A percentile compares a stretch with the other conserved stretches of the same genome.
These are phyloP conservation scores for Neoarthrinium moseri DNA, from an alignment of 2,329 filamentous ascomycete species.

Conservation along the genomic window DNA sequence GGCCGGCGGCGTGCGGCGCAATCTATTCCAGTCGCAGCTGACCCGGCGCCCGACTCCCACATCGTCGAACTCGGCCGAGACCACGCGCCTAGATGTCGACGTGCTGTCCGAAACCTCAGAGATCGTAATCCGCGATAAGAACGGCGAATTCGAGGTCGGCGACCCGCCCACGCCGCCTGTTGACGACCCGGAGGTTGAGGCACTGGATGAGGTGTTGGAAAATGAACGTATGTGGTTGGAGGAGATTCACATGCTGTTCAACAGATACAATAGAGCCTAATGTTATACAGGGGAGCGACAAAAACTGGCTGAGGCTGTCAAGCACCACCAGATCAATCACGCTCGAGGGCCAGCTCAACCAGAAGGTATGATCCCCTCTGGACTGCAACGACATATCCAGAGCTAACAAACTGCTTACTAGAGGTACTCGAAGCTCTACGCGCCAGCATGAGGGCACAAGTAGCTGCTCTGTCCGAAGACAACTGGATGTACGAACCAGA, in stretches of 20 bases:
- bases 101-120: conserved; percentile 44
- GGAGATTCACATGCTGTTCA: too few relatives aligned
- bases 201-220: conserved; percentile 56
- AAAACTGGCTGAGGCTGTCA: conserved; percentile 59
- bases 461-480: conserved; percentile 74
- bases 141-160: conserved; percentile 61
- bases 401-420: too few relatives aligned
- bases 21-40: conserved; percentile 60
- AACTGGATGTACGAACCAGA: conserved; percentile 89
- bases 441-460: conserved; percentile 69
- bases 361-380: conserved; percentile 50
- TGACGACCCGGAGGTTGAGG: conserved; percentile 55
- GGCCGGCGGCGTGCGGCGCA: conserved; percentile 42
- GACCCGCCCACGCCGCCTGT: conserved; percentile 52
- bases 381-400: too few relatives aligned
- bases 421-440: conserved; percentile 70
- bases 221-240: conserved; percentile 52
- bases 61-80: conserved; percentile 40
- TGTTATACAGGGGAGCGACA: conserved; percentile 53
- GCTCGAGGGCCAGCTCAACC: conserved; percentile 59
- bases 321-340: conserved; percentile 57
- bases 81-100: conserved; percentile 42
- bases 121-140: conserved; percentile 62
- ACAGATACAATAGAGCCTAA: conserved; percentile 4
- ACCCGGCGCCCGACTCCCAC: conserved; percentile 53